Evolutionary conservation across 2,329 filamentous ascomycete species (phyloP), one percentile per base, ranked within the genome.

Genomic region (Aureobasidium sp.): DNA sequence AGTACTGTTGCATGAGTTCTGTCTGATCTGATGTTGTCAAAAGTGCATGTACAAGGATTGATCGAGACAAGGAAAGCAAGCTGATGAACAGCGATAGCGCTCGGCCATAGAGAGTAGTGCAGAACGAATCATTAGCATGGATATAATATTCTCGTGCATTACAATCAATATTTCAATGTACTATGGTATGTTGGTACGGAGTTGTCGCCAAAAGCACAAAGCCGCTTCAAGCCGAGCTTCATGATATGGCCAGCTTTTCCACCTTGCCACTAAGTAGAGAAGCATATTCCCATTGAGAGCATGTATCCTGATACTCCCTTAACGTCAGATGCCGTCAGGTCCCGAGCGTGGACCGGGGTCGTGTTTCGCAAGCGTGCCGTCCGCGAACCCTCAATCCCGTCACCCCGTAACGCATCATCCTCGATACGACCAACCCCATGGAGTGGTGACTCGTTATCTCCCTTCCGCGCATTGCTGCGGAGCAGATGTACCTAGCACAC

Each of bases 371-470:
- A 7, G 17, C 37, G 12, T 3, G 15, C 36, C 37, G 20, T 8
- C 7, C 10, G 24, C 41, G 9, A 37, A 37, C 12, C 20, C n/a
- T 41, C 20, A 20, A 20, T 20, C 17, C 8, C 37, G 37, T 15
- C 5, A 4, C 27, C 39, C 29, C 17, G 27, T 36, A 17, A 46
- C 7, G n/a, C 52, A 41, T 39, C 52, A 9, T 36, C 26, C 15
- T 41, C 51, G 24, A 27, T 15, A 55, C 51, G 20, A 52, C 32
- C 51, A 20, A 55, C 51, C 51, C 51, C 51, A 55, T 41, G 51
- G 51, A 37, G 34, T 41, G 26, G 34, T 41, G 26, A 26, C 27
- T 34, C 29, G 15, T 17, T 39, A 27, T 17, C 51, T 55, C 26
- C 36, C 32, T 20, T 13, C 24, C 34, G 4, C 27, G 34, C 9